These are phyloP conservation scores for Apiospora pterosperma DNA, from an alignment of 2,329 filamentous ascomycete species.

Conservation along the genomic window DNA sequence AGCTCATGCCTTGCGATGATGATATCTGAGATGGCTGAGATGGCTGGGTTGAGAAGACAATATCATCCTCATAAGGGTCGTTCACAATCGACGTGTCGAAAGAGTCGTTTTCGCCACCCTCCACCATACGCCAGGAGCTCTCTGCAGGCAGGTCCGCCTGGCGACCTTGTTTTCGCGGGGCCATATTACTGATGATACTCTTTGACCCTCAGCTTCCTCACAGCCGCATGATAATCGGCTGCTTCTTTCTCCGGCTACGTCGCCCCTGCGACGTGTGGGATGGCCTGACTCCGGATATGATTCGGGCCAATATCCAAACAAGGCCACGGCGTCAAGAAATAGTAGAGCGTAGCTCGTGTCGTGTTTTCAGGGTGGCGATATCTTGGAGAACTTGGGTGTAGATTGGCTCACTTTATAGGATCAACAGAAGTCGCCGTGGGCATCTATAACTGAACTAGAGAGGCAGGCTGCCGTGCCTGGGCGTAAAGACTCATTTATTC, in stretches of 20 bases:
- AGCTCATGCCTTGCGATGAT: slow-evolving; percentile 36
- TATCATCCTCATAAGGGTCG: slow-evolving; percentile 38
- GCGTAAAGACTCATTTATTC: neutral
- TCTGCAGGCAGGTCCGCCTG: slow-evolving; percentile 38
- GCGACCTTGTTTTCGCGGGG: slow-evolving; percentile 15
- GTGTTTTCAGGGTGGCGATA: neutral
- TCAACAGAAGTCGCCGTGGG: neutral
- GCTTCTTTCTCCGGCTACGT: neutral
- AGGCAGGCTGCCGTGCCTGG: neutral
- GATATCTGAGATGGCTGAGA: slow-evolving; percentile 51
- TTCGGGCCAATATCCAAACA: neutral
- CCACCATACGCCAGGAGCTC: slow-evolving; percentile 59
- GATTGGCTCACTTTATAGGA: neutral
- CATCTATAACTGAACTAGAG: neutral
- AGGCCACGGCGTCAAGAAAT: neutral
- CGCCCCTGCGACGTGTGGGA: neutral
- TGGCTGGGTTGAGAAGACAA: slow-evolving; percentile 35
- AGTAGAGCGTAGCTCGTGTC: neutral
- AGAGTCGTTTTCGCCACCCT: slow-evolving; percentile 56
- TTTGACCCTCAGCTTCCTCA: neutral
- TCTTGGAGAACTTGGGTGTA: neutral
- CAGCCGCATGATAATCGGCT: neutral
- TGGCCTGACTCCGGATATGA: neutral
- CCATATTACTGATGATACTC: slow-evolving; percentile 4
- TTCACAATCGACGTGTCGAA: slow-evolving; percentile 55